phyloP scores from a whole-genome alignment of 805 yeast genomes.

The Saccharomycopsis sp. region DNA sequence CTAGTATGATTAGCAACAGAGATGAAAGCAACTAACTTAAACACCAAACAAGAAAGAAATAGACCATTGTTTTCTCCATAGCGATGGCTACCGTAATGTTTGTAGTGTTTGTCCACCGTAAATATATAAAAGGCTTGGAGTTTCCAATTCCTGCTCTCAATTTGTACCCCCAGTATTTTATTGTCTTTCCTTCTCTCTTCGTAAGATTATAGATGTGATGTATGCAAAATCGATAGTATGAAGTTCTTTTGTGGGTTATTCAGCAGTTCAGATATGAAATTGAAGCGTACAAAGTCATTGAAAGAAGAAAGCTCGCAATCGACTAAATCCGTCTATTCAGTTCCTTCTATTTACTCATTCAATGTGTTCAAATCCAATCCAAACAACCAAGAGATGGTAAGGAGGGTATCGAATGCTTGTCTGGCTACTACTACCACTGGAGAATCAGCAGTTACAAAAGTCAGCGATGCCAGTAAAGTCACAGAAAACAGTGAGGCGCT shows the following conservation, averaged over 20 bases:
- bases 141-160: not conserved
- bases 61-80: no score
- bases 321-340: not conserved
- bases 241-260: not conserved
- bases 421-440: no score
- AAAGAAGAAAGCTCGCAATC: not conserved
- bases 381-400: not conserved
- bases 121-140: not conserved
- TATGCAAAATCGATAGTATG: no score
- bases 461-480: not conserved
- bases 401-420: not conserved
- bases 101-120: not conserved
- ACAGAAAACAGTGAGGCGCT: not conserved
- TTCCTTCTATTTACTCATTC: not conserved
- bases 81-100: not conserved
- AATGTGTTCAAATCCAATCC: not conserved
- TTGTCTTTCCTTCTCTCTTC: no score
- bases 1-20: not conserved
- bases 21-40: not conserved
- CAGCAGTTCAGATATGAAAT: not conserved
- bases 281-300: not conserved
- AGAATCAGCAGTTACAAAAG: not conserved
- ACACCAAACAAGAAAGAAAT: no score
- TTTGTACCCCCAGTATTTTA: no score
- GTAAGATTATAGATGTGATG: no score